Evolutionary conservation across 106 monocot genomes (phyloP), one percentile per base, ranked within the genome.

Genomic region (Apostasia ramifera): DNA sequence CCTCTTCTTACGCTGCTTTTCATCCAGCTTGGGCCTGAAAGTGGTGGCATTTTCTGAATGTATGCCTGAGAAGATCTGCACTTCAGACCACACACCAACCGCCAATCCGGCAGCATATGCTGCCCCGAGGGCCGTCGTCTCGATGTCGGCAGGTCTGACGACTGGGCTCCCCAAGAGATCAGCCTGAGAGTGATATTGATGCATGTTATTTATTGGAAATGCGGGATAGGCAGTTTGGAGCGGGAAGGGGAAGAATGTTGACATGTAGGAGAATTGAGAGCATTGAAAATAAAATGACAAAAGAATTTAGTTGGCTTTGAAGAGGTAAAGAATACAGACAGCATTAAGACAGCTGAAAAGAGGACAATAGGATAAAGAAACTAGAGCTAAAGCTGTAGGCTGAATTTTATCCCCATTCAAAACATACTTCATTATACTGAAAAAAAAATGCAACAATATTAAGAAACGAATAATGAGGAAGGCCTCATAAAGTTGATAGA

Each of bases 61-160:
- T 5, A 47, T 74, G 2, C 55, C 59, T 8, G 69, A 79, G 47
- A 89, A 87, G 62, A 97, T 82, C 53, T 97, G 67, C 13, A 71
- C 84, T 70, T 86, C 82, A 0, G 84, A 77, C 95, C 95, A 97
- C 0, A 89, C 57, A 1, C 95, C 89, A 39, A 47, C 68, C 0
- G 92, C 89, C 57, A 94, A 73, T 26, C 91, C 95, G 9, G 95
- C 91, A 2, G 91, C 95, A 71, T 78, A 91, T 40, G 91, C 95
- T 7, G 91, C 95, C 53, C 95, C 95, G 10, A 91, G 88, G 2
- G 91, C 88, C 0, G 91, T 95, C 2, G 91, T 91, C 43, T 95
- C 95, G 26, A 79, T 81, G 61, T 95, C 84, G 2, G 84, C 77
- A 3, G 95, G 95, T 53, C 95, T 83, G 2, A 86, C 69, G 11